These are phyloP conservation scores for Pestalotiopsis sp. DNA, from an alignment of 2,329 filamentous ascomycete genomes.

Conservation along the genomic window DNA sequence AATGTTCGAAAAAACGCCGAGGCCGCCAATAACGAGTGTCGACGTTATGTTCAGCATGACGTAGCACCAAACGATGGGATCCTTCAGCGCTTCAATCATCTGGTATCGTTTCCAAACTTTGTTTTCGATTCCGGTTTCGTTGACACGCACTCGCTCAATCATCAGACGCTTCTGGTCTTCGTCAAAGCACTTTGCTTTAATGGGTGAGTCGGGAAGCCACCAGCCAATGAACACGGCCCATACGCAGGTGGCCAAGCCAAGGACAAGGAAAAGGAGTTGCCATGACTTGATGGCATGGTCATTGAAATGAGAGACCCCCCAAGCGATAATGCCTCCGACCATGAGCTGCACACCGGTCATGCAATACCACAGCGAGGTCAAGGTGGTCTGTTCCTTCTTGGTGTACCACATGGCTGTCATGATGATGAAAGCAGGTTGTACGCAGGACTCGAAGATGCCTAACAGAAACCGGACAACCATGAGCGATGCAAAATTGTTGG, in stretches of 20 bases:
- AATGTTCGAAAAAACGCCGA: conserved; percentile 42
- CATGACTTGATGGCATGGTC: conserved; percentile 34
- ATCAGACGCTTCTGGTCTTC: conserved; percentile 40
- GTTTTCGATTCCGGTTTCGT: conserved; percentile 40
- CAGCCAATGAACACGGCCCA: conserved; percentile 38
- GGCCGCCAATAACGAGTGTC: conserved; percentile 34
- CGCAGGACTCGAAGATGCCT: conserved; percentile 46
- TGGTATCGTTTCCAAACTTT: conserved; percentile 37
- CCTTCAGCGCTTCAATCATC: conserved; percentile 38
- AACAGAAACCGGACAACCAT: conserved; percentile 41
- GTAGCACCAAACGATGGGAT: conserved; percentile 35
- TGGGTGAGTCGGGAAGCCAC: conserved; percentile 52
- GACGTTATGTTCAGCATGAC: conserved; percentile 25
- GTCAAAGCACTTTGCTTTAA: conserved; percentile 52
- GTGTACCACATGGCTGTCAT: conserved; percentile 45
- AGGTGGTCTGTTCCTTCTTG: conserved; percentile 38
- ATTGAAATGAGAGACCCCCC: conserved; percentile 35
- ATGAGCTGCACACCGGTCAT: conserved; percentile 40
- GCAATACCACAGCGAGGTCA: conserved; percentile 30
- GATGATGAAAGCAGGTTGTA: conserved; percentile 47
- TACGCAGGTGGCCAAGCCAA: conserved; percentile 37
- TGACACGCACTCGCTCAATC: conserved; percentile 38
- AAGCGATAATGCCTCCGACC: conserved; percentile 41
- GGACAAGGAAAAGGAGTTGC: conserved; percentile 45
- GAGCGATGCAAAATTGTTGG: conserved; percentile 36